Conservation (phyloP, 768 basidiomycete genomes). For the Xerocomellus chrysenteron region DNA sequence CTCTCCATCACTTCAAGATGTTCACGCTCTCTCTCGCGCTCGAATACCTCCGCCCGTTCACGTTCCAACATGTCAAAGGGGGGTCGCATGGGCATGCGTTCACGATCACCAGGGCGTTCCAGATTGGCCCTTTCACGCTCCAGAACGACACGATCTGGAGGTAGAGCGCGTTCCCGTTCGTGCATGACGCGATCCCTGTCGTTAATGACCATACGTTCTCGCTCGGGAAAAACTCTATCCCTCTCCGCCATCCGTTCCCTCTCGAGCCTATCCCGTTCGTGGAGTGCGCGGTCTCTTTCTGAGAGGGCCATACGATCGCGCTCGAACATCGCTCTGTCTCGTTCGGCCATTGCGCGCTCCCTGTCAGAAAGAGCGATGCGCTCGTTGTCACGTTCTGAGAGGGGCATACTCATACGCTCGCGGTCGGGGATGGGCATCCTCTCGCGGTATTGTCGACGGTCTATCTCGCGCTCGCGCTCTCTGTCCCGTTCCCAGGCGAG, state of each 20-base stretch:
- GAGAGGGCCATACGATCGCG: constrained; percentile 21
- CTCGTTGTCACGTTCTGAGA: constrained; percentile 25
- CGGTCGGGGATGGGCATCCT: constrained; percentile 22
- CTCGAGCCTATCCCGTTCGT: constrained; percentile 24
- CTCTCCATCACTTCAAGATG: constrained; percentile 27
- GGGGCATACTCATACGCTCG: constrained; percentile 19
- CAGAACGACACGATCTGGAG: constrained; percentile 14
- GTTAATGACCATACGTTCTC: constrained; percentile 22
- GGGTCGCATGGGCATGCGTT: constrained; percentile 22
- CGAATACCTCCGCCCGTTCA: constrained; percentile 29
- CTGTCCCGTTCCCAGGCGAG: constrained; percentile 30
- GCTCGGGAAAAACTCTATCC: constrained; percentile 22
- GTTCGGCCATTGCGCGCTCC: constrained; percentile 23
- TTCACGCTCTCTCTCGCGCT: constrained; percentile 36
- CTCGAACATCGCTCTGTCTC: constrained; percentile 23
- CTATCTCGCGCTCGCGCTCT: constrained; percentile 26
- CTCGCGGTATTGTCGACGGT: constrained; percentile 29
- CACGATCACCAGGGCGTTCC: constrained; percentile 27
- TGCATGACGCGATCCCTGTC: constrained; percentile 27
- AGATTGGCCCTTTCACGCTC: constrained; percentile 24
- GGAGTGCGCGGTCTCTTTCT: constrained; percentile 22
- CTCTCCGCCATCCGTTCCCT: constrained; percentile 24
- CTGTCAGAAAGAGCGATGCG: constrained; percentile 18
- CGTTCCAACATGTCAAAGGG: constrained; percentile 24
- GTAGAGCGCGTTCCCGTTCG: constrained; percentile 22